phyloP scores from a whole-genome alignment of 371 early-diverging fungal genomes.

The Massospora cicadina region DNA sequence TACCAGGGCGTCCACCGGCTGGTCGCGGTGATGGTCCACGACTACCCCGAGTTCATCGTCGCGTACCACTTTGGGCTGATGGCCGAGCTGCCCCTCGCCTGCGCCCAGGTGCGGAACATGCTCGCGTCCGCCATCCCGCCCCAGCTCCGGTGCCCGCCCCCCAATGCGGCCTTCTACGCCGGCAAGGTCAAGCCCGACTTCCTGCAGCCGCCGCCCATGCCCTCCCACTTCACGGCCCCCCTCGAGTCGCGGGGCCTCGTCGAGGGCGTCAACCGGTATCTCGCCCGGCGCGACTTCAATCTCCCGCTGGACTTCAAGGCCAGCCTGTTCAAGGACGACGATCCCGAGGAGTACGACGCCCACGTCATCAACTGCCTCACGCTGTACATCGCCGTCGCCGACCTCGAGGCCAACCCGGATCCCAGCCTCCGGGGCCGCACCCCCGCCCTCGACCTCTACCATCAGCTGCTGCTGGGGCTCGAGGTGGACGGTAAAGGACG shows the following conservation, averaged over 20 bases:
- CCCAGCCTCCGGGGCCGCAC: conserved; percentile 30
- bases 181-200: background rate
- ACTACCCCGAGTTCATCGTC: conserved; percentile 93
- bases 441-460: conserved; percentile 67
- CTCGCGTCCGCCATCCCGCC: conserved; percentile 87
- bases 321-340: conserved; percentile 16
- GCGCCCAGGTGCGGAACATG: conserved; percentile 88
- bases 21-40: conserved; percentile 82
- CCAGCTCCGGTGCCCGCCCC: background rate
- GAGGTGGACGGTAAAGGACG: conserved; percentile 55
- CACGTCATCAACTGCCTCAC: background rate
- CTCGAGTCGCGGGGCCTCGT: conserved; percentile 38
- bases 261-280: conserved; percentile 48
- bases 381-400: background rate
- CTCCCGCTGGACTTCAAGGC: conserved; percentile 38
- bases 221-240: conserved; percentile 9
- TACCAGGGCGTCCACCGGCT: conserved; percentile 86
- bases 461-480: conserved; percentile 49
- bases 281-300: conserved; percentile 34
- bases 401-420: conserved; percentile 8
- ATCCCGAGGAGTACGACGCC: background rate
- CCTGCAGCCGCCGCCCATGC: background rate
- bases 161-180: background rate
- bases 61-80: conserved; percentile 83
- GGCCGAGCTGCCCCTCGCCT: conserved; percentile 79